Evolutionary conservation across 495 filamentous ascomycete genomes (phyloP).

Genomic region (Halenospora varia): DNA sequence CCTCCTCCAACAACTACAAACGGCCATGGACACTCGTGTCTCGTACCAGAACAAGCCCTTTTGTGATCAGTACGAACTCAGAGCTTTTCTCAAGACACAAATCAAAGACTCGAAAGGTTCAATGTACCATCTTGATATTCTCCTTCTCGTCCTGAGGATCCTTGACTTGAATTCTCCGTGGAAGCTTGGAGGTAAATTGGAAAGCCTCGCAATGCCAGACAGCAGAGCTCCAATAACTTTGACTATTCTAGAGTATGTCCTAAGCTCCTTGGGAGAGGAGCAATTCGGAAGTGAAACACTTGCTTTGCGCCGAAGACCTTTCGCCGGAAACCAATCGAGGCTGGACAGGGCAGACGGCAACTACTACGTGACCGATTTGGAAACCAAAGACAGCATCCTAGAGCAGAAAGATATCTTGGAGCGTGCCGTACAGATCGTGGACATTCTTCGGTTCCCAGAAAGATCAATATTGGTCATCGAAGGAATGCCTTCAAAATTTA

Average conservation of each 20-base stretch:
- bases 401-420: not conserved
- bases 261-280: not conserved
- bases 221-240: not conserved
- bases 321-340: not conserved
- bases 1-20: not conserved
- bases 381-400: not conserved
- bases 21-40: not conserved
- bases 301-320: not conserved
- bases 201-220: not conserved
- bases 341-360: not conserved
- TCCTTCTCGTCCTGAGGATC: not conserved
- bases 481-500: not conserved
- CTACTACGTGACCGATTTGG: not conserved
- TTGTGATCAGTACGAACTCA: not conserved
- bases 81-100: not conserved
- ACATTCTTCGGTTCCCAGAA: not conserved
- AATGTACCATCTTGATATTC: not conserved
- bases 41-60: not conserved
- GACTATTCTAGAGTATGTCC: not conserved
- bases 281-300: not conserved
- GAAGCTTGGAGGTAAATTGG: not conserved
- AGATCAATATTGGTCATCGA: not conserved
- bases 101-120: not conserved
- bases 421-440: not conserved
- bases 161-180: not conserved